Evolutionary conservation across 768 basidiomycete genomes (phyloP).

Genomic region (Tulasnella sp.): DNA sequence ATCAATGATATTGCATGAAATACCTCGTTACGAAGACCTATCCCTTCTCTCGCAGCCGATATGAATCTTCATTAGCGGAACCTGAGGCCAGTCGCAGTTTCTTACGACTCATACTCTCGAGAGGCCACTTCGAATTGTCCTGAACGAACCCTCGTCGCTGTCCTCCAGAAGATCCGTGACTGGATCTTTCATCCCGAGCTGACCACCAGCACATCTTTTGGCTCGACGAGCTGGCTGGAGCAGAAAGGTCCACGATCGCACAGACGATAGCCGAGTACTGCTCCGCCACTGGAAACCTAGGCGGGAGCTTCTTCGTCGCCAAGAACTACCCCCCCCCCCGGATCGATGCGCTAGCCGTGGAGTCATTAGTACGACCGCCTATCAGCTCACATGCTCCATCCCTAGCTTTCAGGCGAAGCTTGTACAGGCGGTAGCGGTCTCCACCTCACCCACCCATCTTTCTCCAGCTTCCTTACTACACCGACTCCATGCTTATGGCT

Average conservation of each 20-base stretch:
- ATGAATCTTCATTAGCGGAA: not conserved
- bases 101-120: not conserved
- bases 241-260: constrained; percentile 34
- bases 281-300: constrained; percentile 22
- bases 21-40: too few relatives aligned
- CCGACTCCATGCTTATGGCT: not conserved
- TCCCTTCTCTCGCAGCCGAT: too few relatives aligned
- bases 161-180: not conserved
- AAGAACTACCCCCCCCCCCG: constrained; percentile 18
- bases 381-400: constrained; percentile 23
- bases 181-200: not conserved
- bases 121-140: not conserved
- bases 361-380: constrained; percentile 28
- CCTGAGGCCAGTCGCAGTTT: not conserved
- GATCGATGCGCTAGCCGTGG: constrained; percentile 19
- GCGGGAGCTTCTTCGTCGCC: constrained; percentile 29
- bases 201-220: constrained; percentile 21
- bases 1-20: too few relatives aligned
- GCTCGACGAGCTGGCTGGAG: constrained; percentile 29
- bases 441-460: constrained; percentile 10
- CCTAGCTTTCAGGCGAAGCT: not conserved
- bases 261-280: constrained; percentile 26
- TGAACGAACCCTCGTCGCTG: not conserved
- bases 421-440: constrained; percentile 9
- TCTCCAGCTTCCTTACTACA: constrained; percentile 11